Evolutionary conservation across 495 filamentous ascomycete genomes (phyloP).

Genomic region (Thozetella sp.): DNA sequence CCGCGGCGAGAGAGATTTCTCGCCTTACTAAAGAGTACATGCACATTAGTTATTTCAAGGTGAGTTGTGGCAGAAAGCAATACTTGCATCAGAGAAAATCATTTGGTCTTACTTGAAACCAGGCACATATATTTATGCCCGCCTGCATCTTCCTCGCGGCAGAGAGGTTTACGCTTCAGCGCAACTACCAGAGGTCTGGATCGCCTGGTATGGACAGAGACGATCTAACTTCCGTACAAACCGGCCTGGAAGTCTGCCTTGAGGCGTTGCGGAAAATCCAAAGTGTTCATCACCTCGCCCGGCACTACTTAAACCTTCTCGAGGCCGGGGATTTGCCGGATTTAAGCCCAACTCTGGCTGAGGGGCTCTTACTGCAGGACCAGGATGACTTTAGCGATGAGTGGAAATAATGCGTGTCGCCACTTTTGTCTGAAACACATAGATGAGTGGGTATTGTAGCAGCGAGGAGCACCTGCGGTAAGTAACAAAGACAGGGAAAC

Average conservation of each 20-base stretch:
- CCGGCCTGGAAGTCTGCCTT: conserved; percentile 15
- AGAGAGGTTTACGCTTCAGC: conserved; percentile 9
- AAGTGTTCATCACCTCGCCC: conserved; percentile 24
- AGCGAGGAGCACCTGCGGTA: too few relatives aligned
- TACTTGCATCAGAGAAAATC: neutral
- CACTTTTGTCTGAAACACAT: too few relatives aligned
- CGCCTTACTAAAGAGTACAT: conserved; percentile 37
- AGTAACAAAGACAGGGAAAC: too few relatives aligned
- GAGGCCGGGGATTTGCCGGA: conserved; percentile 18
- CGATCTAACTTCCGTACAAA: neutral
- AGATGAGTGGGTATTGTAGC: too few relatives aligned
- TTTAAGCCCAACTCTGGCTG: too few relatives aligned
- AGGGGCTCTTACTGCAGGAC: too few relatives aligned
- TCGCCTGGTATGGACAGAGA: neutral
- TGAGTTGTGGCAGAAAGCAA: conserved; percentile 11
- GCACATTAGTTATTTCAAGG: conserved; percentile 46
- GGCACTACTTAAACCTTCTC: conserved; percentile 19
- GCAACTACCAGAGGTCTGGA: neutral
- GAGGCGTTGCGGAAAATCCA: conserved; percentile 26
- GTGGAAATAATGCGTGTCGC: too few relatives aligned
- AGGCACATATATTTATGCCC: conserved; percentile 29
- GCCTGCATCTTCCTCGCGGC: conserved; percentile 18
- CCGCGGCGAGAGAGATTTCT: conserved; percentile 41
- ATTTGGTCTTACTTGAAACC: neutral
- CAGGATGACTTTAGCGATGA: too few relatives aligned